A percentile compares a stretch with the other conserved stretches of the same genome.
Conservation (phyloP, 345 rosid genomes). For the Ailanthus altissimus region DNA sequence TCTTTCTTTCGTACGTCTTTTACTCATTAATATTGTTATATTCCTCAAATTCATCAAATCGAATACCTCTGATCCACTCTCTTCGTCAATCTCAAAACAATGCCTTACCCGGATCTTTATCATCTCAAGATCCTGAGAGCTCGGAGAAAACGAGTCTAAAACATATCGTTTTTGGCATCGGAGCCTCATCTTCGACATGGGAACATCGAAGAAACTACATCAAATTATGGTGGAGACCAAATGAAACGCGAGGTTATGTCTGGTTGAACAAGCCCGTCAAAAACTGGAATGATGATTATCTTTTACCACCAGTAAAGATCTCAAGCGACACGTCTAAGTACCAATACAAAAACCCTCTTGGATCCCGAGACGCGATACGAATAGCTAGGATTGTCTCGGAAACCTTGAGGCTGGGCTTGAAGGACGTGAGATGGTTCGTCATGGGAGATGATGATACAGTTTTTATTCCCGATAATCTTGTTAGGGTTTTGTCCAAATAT, state of each 20-base stretch:
- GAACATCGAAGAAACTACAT: slow-evolving; percentile 57
- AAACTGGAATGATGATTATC: slow-evolving; percentile 26
- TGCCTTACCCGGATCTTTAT: slow-evolving; percentile 11
- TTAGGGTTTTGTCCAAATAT: slow-evolving; percentile 59
- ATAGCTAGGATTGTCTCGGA: slow-evolving; percentile 69
- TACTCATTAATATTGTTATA: slow-evolving; percentile 30
- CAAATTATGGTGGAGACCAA: slow-evolving; percentile 72
- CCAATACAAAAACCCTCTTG: slow-evolving; percentile 43
- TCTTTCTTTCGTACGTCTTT: slow-evolving; percentile 27
- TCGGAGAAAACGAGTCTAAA: slow-evolving; percentile 39
- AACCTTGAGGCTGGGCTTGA: slow-evolving; percentile 47
- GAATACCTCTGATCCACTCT: neutral
- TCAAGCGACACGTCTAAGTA: slow-evolving; percentile 55
- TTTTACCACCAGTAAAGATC: slow-evolving; percentile 50
- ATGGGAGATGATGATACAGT: slow-evolving; percentile 93
- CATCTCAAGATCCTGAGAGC: neutral
- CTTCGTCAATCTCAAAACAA: slow-evolving; percentile 12
- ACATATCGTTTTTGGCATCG: slow-evolving; percentile 77
- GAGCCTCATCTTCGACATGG: slow-evolving; percentile 69
- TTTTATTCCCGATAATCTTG: slow-evolving; percentile 62
- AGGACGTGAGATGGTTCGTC: slow-evolving; percentile 73
- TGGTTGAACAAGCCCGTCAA: slow-evolving; percentile 59
- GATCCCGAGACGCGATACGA: slow-evolving; percentile 63
- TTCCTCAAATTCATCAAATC: slow-evolving; percentile 14
- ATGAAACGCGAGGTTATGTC: slow-evolving; percentile 58